Conservation (phyloP, 352 stramenopile species). For the Globisporangium alternatum region DNA sequence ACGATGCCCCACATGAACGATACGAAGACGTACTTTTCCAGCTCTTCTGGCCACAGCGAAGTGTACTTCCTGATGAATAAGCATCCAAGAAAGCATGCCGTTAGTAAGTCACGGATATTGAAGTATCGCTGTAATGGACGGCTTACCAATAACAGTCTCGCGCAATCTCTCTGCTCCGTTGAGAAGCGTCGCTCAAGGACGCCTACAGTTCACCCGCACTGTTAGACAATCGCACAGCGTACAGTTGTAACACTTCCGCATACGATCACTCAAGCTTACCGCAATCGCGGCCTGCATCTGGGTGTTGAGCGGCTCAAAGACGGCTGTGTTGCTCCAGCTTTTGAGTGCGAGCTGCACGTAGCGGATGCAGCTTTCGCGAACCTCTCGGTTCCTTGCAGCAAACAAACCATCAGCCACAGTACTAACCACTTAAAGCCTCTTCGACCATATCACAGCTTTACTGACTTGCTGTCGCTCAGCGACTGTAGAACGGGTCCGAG, state of each 20-base stretch:
- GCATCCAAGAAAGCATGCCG: neutral
- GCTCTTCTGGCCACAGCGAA: constrained; percentile 42
- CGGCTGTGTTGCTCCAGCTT: constrained; percentile 25
- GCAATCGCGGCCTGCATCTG: constrained; percentile 38
- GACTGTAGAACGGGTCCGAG: constrained; percentile 42
- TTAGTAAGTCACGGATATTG: neutral
- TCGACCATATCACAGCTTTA: too few species aligned
- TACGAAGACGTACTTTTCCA: constrained; percentile 27
- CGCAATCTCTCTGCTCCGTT: constrained; percentile 49
- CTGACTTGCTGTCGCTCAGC: constrained; percentile 53
- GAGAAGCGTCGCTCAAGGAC: constrained; percentile 52
- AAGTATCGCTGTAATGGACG: neutral
- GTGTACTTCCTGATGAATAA: constrained; percentile 37
- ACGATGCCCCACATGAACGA: neutral
- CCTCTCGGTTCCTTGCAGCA: constrained; percentile 45
- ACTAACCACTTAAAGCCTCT: neutral
- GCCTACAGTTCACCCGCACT: constrained; percentile 16
- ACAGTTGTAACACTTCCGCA: neutral
- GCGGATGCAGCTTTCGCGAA: constrained; percentile 59
- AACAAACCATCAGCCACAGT: neutral
- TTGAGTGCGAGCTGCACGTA: constrained; percentile 44
- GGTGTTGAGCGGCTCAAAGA: constrained; percentile 43
- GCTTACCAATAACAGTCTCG: constrained; percentile 60
- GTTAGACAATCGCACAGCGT: neutral
- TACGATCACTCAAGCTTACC: constrained; percentile 17